Conservation (phyloP, 1,139 yeast genomes). For the Yamadazyma diospyri region DNA sequence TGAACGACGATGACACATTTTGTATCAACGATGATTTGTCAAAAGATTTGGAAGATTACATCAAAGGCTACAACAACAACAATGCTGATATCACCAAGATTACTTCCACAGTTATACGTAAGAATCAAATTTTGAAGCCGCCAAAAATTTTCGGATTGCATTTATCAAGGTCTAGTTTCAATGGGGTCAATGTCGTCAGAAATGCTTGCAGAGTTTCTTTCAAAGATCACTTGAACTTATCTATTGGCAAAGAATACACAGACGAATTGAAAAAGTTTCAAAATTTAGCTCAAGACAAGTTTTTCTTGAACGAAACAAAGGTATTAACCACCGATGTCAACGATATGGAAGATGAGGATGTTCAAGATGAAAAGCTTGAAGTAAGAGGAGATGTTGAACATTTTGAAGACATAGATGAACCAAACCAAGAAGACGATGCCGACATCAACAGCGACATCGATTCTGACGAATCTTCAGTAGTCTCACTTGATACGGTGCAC, state of each 20-base stretch:
- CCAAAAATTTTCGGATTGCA: slow-evolving; percentile 76
- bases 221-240: slow-evolving; percentile 53
- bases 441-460: slow-evolving; percentile 14
- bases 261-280: slow-evolving; percentile 37
- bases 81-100: slow-evolving; percentile 45
- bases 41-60: slow-evolving; percentile 39
- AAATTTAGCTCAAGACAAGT: slow-evolving; percentile 19
- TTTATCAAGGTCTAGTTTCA: slow-evolving; percentile 75
- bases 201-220: slow-evolving; percentile 74
- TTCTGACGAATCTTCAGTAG: slow-evolving; percentile 7
- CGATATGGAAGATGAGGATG: slow-evolving; percentile 45
- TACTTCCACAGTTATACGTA: slow-evolving; percentile 65
- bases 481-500: slow-evolving; percentile 10
- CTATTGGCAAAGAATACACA: slow-evolving; percentile 44
- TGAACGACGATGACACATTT: slow-evolving; percentile 30
- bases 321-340: slow-evolving; percentile 42
- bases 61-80: slow-evolving; percentile 41
- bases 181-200: slow-evolving; percentile 67
- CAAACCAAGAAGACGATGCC: slow-evolving; percentile 19
- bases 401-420: slow-evolving; percentile 23
- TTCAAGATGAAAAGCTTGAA: slow-evolving; percentile 41
- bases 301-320: slow-evolving; percentile 15
- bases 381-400: slow-evolving; percentile 26
- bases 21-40: slow-evolving; percentile 63
- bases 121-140: slow-evolving; percentile 56